Evolutionary conservation across 129 eudicot genomes (phyloP).

Genomic region (Cynara cardunculus): DNA sequence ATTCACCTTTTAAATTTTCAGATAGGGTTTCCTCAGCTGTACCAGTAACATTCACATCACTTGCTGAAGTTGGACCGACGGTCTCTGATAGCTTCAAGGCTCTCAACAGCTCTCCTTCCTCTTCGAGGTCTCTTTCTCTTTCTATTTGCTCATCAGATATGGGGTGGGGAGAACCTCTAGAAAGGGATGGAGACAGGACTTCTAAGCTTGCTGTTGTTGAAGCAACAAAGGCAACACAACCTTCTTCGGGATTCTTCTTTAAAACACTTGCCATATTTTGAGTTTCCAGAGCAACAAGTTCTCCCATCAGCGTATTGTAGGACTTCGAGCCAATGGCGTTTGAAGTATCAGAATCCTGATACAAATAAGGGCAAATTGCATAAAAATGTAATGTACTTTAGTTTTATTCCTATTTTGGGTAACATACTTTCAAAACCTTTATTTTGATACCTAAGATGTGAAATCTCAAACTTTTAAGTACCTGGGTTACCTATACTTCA

Average conservation of each 20-base stretch:
- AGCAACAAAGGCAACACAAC: conserved; percentile 61
- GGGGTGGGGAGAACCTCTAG: conserved; percentile 30
- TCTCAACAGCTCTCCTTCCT: conserved; percentile 58
- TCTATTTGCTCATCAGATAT: conserved; percentile 17
- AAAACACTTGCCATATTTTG: conserved; percentile 37
- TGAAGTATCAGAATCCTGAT: conserved; percentile 69
- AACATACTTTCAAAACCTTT: no score
- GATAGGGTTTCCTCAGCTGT: not conserved
- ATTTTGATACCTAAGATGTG: no score
- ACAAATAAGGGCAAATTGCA: no score
- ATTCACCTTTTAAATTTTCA: conserved; percentile 13
- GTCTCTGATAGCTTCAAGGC: conserved; percentile 51
- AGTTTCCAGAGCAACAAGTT: conserved; percentile 79
- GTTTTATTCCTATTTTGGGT: no score
- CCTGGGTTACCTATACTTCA: no score
- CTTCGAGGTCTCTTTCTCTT: conserved; percentile 60
- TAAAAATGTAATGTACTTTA: no score
- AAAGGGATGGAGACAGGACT: conserved; percentile 29
- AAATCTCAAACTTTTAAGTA: no score
- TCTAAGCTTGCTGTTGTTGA: conserved; percentile 56
- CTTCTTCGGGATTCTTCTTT: conserved; percentile 38
- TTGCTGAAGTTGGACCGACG: conserved; percentile 27
- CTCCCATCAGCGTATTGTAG: conserved; percentile 76
- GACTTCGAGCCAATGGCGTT: conserved; percentile 85
- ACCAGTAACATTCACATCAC: conserved; percentile 18